These are phyloP conservation scores for Cetradonia linearis DNA, from an alignment of 495 filamentous ascomycete genomes.

Conservation along the genomic window DNA sequence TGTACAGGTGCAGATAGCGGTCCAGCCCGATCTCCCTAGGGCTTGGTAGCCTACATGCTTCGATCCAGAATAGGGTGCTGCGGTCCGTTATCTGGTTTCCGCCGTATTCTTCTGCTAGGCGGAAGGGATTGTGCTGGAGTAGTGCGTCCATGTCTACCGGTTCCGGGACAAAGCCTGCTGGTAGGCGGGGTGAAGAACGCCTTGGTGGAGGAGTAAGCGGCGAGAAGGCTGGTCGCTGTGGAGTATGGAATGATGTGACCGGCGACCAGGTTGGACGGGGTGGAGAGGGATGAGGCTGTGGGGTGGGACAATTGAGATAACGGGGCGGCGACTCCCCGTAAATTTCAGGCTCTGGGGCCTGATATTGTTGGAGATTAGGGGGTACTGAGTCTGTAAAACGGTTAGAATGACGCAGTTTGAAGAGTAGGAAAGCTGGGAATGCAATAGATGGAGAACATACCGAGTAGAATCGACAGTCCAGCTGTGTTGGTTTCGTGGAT, in stretches of 20 bases:
- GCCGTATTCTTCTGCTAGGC: neutral
- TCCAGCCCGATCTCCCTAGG: neutral
- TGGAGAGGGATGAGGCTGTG: too few relatives aligned
- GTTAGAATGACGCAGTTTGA: neutral
- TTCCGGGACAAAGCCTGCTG: neutral
- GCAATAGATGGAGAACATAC: neutral
- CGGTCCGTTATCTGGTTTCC: neutral
- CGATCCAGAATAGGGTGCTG: neutral
- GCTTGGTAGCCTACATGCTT: neutral
- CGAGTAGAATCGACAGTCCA: neutral
- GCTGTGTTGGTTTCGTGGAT: neutral
- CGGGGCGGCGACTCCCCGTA: neutral
- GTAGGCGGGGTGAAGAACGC: neutral
- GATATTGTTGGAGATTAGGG: neutral
- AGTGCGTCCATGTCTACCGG: neutral
- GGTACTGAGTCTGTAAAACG: neutral
- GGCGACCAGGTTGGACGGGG: neutral
- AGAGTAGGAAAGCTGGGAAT: neutral
- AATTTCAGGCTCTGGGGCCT: neutral
- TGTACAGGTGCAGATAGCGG: neutral
- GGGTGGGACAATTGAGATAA: neutral
- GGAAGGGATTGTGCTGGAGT: neutral
- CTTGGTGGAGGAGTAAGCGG: neutral
- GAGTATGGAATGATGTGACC: neutral
- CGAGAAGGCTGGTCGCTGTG: neutral